A percentile compares a stretch with the other conserved stretches of the same genome.
Evolutionary conservation across 257 asterid genomes (phyloP).

Genomic region (Gynochthodes officinalis): DNA sequence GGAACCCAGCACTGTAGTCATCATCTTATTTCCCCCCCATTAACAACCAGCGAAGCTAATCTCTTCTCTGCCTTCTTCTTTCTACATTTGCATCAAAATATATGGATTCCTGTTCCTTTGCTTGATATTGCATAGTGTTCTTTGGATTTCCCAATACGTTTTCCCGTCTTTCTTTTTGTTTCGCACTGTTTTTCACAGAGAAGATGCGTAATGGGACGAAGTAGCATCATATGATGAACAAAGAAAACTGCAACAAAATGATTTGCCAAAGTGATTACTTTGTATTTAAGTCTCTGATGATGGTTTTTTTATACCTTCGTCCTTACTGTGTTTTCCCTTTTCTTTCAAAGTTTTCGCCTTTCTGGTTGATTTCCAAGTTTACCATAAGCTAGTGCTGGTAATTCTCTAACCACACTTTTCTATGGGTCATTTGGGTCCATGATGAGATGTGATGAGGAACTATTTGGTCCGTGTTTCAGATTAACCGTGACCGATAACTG

Average conservation of each 20-base stretch:
- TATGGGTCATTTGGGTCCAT: no score
- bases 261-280: slow-evolving; percentile 12
- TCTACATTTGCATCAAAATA: no score
- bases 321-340: not conserved
- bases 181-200: not conserved
- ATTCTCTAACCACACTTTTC: no score
- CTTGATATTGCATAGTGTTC: no score
- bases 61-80: no score
- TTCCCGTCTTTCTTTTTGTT: not conserved
- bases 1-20: no score
- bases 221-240: slow-evolving; percentile 9
- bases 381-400: no score
- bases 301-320: not conserved
- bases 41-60: no score
- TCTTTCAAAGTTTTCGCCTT: not conserved
- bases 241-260: slow-evolving; percentile 19
- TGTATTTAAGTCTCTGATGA: slow-evolving; percentile 20
- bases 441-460: slow-evolving; percentile 17
- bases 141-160: not conserved
- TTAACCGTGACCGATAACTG: slow-evolving; percentile 18
- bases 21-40: no score
- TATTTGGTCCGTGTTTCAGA: slow-evolving; percentile 25
- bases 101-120: no score
- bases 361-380: not conserved
- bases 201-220: not conserved